Evolutionary conservation across 345 rosid species (phyloP).

Genomic region (Citrus reticulata): DNA sequence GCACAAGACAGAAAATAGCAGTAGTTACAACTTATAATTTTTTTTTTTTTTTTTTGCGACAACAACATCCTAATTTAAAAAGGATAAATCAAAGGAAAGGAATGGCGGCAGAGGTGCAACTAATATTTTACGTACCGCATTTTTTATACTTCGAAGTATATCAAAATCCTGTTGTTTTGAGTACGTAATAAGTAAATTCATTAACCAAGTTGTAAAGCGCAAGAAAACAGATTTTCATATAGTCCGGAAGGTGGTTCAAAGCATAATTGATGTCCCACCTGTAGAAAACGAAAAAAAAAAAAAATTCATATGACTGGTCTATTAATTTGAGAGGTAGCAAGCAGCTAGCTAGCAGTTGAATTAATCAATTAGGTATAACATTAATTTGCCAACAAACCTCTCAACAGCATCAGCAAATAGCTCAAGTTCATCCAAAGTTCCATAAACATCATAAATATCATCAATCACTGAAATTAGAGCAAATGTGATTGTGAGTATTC

Average conservation of each 20-base stretch:
- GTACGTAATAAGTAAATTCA: slow-evolving; percentile 21
- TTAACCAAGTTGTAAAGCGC: slow-evolving; percentile 25
- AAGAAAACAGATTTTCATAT: slow-evolving; percentile 29
- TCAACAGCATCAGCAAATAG: slow-evolving; percentile 23
- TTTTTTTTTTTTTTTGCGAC: too few relatives aligned
- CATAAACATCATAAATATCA: slow-evolving; percentile 13
- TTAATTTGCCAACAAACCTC: slow-evolving; percentile 9
- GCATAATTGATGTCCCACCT: slow-evolving; percentile 27
- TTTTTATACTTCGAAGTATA: neutral
- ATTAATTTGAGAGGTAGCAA: too few relatives aligned
- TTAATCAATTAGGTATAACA: neutral
- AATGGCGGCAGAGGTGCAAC: too few relatives aligned
- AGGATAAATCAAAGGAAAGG: too few relatives aligned
- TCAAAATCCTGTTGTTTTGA: slow-evolving; percentile 11
- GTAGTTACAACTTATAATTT: too few relatives aligned
- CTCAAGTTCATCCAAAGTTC: slow-evolving; percentile 18
- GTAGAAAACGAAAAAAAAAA: neutral
- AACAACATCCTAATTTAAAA: too few relatives aligned
- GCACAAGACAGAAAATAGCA: too few relatives aligned
- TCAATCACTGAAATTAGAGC: slow-evolving; percentile 13
- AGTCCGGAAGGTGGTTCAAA: slow-evolving; percentile 22
- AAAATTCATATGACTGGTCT: too few relatives aligned
- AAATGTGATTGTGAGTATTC: slow-evolving; percentile 1
- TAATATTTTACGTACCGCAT: neutral
- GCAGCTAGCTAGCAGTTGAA: too few relatives aligned